phyloP scores from a whole-genome alignment of 1,284 basidiomycete genomes.

The Pholiota adiposa region DNA sequence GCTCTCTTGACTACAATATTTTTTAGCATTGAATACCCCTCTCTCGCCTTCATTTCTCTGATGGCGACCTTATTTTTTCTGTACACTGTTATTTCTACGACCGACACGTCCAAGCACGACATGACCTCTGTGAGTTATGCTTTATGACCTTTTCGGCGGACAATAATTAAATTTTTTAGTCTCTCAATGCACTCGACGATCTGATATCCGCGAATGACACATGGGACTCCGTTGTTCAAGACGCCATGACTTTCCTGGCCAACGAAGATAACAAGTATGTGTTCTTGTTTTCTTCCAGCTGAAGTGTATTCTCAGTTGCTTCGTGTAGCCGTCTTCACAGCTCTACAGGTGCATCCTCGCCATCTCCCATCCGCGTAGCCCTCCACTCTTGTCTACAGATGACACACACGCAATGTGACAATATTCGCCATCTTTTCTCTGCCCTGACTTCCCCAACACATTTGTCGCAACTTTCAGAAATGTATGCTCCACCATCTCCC shows the following conservation, averaged over 20 bases:
- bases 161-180: conserved; percentile 39
- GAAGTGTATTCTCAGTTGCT: conserved; percentile 3
- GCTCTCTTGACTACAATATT: conserved; percentile 45
- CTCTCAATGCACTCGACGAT: conserved; percentile 63
- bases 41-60: conserved; percentile 47
- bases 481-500: conserved; percentile 82
- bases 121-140: conserved; percentile 55
- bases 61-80: conserved; percentile 45
- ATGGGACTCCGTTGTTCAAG: conserved; percentile 75
- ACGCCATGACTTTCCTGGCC: conserved; percentile 66
- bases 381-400: conserved; percentile 73
- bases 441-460: conserved; percentile 73
- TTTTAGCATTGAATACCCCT: conserved; percentile 51
- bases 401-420: conserved; percentile 78
- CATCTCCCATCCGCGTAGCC: conserved; percentile 66
- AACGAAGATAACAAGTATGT: conserved; percentile 68
- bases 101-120: conserved; percentile 47
- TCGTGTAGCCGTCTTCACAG: conserved; percentile 38
- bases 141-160: too few relatives aligned
- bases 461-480: conserved; percentile 74
- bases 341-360: conserved; percentile 47
- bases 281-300: background rate
- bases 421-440: conserved; percentile 74
- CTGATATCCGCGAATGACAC: conserved; percentile 65
- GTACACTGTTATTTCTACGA: conserved; percentile 40